Conservation (phyloP, 73 alveolate genomes). For the Stentor roeselii region DNA sequence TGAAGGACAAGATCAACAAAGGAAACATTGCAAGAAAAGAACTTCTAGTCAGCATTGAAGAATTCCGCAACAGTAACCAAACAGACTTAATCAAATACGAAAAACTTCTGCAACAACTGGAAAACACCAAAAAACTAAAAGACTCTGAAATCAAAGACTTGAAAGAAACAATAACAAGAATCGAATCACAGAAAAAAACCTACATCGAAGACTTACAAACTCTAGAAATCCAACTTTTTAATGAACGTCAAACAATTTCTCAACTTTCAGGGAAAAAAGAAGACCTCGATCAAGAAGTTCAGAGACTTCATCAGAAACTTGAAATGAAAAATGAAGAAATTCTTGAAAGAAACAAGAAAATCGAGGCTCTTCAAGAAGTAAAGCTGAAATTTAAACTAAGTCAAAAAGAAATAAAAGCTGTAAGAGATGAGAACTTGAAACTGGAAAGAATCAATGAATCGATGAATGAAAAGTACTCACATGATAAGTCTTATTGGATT, state of each 20-base stretch:
- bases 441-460: neutral
- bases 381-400: neutral
- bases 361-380: neutral
- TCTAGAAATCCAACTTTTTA: neutral
- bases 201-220: neutral
- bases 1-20: neutral
- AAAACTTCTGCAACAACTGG: neutral
- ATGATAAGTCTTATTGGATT: neutral
- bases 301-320: neutral
- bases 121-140: neutral
- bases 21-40: neutral
- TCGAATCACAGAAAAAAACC: neutral
- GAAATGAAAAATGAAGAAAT: neutral
- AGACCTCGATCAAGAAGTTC: neutral
- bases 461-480: neutral
- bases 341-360: neutral
- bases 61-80: neutral
- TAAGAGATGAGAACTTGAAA: neutral
- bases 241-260: neutral
- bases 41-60: conserved; percentile 7
- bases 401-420: neutral
- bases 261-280: neutral
- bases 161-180: neutral
- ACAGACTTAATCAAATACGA: neutral
- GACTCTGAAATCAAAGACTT: neutral